Evolutionary conservation across 2,329 filamentous ascomycete species (phyloP).

Genomic region (Xylariomycetidae sp.): DNA sequence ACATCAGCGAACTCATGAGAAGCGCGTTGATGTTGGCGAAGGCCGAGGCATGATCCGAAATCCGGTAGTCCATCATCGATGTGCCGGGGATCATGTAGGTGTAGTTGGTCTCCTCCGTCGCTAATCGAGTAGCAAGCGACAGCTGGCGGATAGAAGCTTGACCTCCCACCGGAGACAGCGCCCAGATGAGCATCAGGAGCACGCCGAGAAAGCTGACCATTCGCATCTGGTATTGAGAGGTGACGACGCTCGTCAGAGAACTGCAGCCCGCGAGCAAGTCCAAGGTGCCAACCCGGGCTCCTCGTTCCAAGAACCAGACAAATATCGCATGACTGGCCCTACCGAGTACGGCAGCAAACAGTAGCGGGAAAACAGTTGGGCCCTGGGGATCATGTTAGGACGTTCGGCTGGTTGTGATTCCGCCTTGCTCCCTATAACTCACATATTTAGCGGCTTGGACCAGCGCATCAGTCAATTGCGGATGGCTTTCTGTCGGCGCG

Average conservation of each 20-base stretch:
- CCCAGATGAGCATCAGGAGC: not conserved
- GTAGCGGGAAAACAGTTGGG: not conserved
- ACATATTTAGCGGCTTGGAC: constrained; percentile 1
- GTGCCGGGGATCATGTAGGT: not conserved
- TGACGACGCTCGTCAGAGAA: constrained; percentile 1
- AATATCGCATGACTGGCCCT: constrained; percentile 1
- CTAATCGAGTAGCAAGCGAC: too few relatives aligned
- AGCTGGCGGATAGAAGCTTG: constrained; percentile 1
- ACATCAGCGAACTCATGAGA: constrained; percentile 1
- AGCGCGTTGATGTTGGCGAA: not conserved
- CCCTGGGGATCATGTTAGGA: not conserved
- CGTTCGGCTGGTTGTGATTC: too few relatives aligned
- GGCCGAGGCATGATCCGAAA: not conserved
- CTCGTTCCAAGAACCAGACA: not conserved
- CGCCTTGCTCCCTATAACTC: too few relatives aligned
- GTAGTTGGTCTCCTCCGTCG: not conserved
- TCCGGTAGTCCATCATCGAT: not conserved
- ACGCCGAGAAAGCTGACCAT: constrained; percentile 1
- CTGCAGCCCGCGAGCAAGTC: not conserved
- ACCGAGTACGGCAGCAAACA: not conserved
- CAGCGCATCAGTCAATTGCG: not conserved
- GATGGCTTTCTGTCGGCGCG: not conserved
- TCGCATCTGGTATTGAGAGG: constrained; percentile 1
- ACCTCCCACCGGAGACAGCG: constrained; percentile 1
- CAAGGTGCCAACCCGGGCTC: not conserved